Percentiles rank a stretch among this genome's conserved stretches.
These are phyloP conservation scores for Lyophyllum shimeji DNA, from an alignment of 768 basidiomycete species.

Conservation along the genomic window DNA sequence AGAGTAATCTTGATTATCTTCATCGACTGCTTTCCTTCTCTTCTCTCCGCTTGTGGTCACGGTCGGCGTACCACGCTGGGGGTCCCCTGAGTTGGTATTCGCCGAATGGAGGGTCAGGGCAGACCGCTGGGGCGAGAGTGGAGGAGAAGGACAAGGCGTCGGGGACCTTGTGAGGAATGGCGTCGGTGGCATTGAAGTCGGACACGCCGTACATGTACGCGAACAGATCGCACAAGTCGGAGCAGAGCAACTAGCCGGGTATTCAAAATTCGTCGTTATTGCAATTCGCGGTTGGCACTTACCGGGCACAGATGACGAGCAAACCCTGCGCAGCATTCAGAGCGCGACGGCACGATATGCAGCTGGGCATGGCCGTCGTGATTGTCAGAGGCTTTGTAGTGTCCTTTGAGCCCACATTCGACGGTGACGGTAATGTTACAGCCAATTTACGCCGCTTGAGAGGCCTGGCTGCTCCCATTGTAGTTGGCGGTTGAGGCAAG, in stretches of 20 bases:
- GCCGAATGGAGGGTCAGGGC: slow-evolving; percentile 28
- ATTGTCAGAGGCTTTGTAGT: slow-evolving; percentile 1
- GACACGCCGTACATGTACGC: slow-evolving; percentile 39
- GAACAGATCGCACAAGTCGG: slow-evolving; percentile 45
- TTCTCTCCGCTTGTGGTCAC: slow-evolving; percentile 11
- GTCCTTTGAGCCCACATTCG: neutral
- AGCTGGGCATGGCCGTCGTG: slow-evolving; percentile 10
- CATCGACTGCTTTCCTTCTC: slow-evolving; percentile 14
- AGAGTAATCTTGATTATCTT: slow-evolving; percentile 14
- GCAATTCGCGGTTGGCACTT: slow-evolving; percentile 10
- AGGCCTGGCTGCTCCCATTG: slow-evolving; percentile 22
- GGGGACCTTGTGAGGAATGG: slow-evolving; percentile 39
- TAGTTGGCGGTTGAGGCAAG: neutral
- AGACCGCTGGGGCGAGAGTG: slow-evolving; percentile 26
- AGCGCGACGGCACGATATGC: slow-evolving; percentile 29
- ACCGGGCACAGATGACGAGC: slow-evolving; percentile 28
- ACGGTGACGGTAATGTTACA: neutral
- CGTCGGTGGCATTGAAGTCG: slow-evolving; percentile 35
- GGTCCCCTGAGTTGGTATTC: slow-evolving; percentile 24
- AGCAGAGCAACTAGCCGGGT: slow-evolving; percentile 32
- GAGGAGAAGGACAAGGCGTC: slow-evolving; percentile 30
- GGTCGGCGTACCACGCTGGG: neutral
- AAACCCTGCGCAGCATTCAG: slow-evolving; percentile 20
- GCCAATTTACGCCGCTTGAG: slow-evolving; percentile 28
- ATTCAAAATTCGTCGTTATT: neutral